Evolutionary conservation across 1,284 basidiomycete species (phyloP).

Genomic region (Phylloboletellus chloephorus): DNA sequence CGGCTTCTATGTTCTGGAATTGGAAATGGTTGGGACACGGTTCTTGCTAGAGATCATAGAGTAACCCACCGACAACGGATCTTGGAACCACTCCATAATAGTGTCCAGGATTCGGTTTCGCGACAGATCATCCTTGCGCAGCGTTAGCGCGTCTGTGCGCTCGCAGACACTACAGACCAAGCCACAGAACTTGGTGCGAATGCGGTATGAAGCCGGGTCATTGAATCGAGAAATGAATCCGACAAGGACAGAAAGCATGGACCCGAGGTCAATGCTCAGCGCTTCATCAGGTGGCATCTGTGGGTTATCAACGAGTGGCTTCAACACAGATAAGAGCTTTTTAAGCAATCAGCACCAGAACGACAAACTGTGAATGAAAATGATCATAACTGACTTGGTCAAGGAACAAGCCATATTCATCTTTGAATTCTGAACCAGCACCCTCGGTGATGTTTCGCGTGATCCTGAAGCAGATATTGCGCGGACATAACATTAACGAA

Average conservation of each 20-base stretch:
- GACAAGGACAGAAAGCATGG: constrained; percentile 59
- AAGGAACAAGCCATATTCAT: constrained; percentile 60
- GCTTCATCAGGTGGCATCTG: constrained; percentile 55
- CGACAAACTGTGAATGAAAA: constrained; percentile 5
- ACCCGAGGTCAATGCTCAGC: constrained; percentile 65
- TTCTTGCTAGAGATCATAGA: neutral
- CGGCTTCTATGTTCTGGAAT: constrained; percentile 27
- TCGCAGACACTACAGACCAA: constrained; percentile 67
- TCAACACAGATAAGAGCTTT: constrained; percentile 70
- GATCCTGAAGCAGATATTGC: constrained; percentile 33
- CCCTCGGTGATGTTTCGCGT: constrained; percentile 41
- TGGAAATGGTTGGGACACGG: constrained; percentile 11
- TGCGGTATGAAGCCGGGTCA: constrained; percentile 50
- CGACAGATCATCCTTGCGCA: constrained; percentile 61
- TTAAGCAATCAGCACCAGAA: constrained; percentile 11
- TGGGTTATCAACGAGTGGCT: constrained; percentile 72
- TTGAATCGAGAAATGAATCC: constrained; percentile 62
- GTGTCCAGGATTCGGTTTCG: constrained; percentile 72
- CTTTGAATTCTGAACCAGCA: constrained; percentile 44
- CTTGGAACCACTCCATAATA: constrained; percentile 72
- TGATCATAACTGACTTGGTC: constrained; percentile 56
- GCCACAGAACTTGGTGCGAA: constrained; percentile 73
- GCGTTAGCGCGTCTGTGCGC: constrained; percentile 53
- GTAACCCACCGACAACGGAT: constrained; percentile 41
- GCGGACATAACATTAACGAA: neutral